Conservation (phyloP, 1,284 basidiomycete species). For the Apiotrichum siamense region DNA sequence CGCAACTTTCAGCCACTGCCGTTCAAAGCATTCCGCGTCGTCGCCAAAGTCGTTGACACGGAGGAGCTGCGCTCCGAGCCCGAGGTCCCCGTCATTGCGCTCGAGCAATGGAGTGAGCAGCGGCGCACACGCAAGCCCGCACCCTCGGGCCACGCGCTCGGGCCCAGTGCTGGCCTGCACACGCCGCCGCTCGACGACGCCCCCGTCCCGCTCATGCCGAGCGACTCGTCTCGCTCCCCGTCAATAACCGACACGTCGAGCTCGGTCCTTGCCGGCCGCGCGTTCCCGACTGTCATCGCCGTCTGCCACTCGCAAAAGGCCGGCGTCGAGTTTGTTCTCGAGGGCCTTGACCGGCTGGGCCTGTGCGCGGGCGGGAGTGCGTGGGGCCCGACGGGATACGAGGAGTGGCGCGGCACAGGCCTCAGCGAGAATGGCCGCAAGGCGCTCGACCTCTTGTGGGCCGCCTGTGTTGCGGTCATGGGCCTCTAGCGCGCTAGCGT, state of each 20-base stretch:
- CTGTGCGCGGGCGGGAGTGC: slow-evolving; percentile 44
- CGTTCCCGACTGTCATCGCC: slow-evolving; percentile 46
- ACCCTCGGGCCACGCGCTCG: no score
- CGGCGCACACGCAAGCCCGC: slow-evolving; percentile 17
- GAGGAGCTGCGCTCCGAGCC: slow-evolving; percentile 35
- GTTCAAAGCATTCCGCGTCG: slow-evolving; percentile 43
- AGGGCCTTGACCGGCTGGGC: slow-evolving; percentile 45
- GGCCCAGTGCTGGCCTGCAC: no score
- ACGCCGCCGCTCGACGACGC: slow-evolving; percentile 12
- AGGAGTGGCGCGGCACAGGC: slow-evolving; percentile 46
- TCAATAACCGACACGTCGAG: slow-evolving; percentile 1
- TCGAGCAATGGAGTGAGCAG: slow-evolving; percentile 23
- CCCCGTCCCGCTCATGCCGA: not conserved
- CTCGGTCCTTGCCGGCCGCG: slow-evolving; percentile 21
- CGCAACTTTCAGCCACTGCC: slow-evolving; percentile 33
- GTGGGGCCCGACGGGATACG: slow-evolving; percentile 48
- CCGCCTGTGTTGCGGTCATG: slow-evolving; percentile 44
- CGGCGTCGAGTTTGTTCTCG: slow-evolving; percentile 48
- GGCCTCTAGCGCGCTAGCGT: slow-evolving; percentile 31
- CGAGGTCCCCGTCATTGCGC: slow-evolving; percentile 16
- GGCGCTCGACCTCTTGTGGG: slow-evolving; percentile 44
- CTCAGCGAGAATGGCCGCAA: slow-evolving; percentile 41
- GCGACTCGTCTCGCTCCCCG: slow-evolving; percentile 4
- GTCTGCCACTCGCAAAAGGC: slow-evolving; percentile 45
- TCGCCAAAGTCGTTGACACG: slow-evolving; percentile 40